A percentile compares a stretch with the other conserved stretches of the same genome.
phyloP scores from a whole-genome alignment of 2,329 filamentous ascomycete species.

The Penicillium sp. region DNA sequence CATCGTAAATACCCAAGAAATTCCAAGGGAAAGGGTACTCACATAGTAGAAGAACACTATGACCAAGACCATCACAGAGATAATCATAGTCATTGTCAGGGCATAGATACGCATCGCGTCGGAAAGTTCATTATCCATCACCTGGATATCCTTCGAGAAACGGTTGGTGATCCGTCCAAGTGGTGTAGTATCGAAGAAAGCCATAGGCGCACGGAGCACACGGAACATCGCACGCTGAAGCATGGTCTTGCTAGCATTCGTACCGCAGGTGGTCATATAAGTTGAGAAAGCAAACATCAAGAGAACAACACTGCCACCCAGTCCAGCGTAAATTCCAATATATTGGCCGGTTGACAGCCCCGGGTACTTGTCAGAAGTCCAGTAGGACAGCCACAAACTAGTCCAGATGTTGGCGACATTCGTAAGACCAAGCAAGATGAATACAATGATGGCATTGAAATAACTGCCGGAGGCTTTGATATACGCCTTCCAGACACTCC shows the following conservation, averaged over 20 bases:
- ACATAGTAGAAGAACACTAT: slow-evolving; percentile 89
- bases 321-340: slow-evolving; percentile 65
- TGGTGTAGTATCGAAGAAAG: slow-evolving; percentile 96
- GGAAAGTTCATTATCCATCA: slow-evolving; percentile 89
- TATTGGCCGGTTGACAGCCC: slow-evolving; percentile 65
- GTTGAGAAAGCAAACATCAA: slow-evolving; percentile 81
- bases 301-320: slow-evolving; percentile 68
- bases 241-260: slow-evolving; percentile 76
- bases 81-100: slow-evolving; percentile 76
- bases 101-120: slow-evolving; percentile 93
- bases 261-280: slow-evolving; percentile 72
- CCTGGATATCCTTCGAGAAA: slow-evolving; percentile 91
- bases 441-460: slow-evolving; percentile 59
- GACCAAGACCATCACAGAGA: slow-evolving; percentile 81
- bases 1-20: not conserved
- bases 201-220: slow-evolving; percentile 69
- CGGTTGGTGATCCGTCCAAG: slow-evolving; percentile 93
- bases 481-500: slow-evolving; percentile 76
- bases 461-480: slow-evolving; percentile 68
- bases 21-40: slow-evolving; percentile 14
- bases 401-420: slow-evolving; percentile 85
- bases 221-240: slow-evolving; percentile 74
- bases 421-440: slow-evolving; percentile 65
- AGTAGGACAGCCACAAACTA: slow-evolving; percentile 89
- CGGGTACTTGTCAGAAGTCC: slow-evolving; percentile 75